These are phyloP conservation scores for Epicoccum nigrum DNA, from an alignment of 2,329 filamentous ascomycete genomes.

Conservation along the genomic window DNA sequence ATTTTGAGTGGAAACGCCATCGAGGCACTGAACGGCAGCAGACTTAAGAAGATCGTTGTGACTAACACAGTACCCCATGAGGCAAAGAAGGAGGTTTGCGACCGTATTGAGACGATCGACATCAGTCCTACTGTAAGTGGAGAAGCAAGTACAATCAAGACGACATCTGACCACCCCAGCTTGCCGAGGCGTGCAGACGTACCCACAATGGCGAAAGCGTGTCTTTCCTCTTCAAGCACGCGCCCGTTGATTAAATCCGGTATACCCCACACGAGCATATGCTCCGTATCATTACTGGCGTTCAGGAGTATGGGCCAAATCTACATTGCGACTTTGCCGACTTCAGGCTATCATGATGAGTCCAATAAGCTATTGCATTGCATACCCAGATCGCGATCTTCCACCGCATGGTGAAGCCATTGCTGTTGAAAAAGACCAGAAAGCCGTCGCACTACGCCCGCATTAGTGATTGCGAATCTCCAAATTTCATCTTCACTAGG, in stretches of 20 bases:
- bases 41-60: slow-evolving; percentile 79
- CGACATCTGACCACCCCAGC: slow-evolving; percentile 41
- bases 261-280: slow-evolving; percentile 14
- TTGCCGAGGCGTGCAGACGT: slow-evolving; percentile 73
- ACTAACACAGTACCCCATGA: slow-evolving; percentile 87
- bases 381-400: slow-evolving; percentile 9
- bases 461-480: slow-evolving; percentile 21
- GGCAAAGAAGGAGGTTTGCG: slow-evolving; percentile 79
- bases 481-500: slow-evolving; percentile 18
- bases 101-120: slow-evolving; percentile 87
- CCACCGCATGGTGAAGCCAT: slow-evolving; percentile 20
- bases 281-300: slow-evolving; percentile 22
- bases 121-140: slow-evolving; percentile 75
- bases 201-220: slow-evolving; percentile 76
- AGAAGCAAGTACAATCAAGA: background rate
- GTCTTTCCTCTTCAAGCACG: slow-evolving; percentile 73
- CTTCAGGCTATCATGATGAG: slow-evolving; percentile 10
- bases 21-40: slow-evolving; percentile 79
- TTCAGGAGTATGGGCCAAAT: slow-evolving; percentile 22
- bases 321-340: slow-evolving; percentile 14
- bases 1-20: slow-evolving; percentile 89
- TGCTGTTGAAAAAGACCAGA: slow-evolving; percentile 15
- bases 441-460: slow-evolving; percentile 20
- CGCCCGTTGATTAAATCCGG: slow-evolving; percentile 55
- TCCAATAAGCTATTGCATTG: slow-evolving; percentile 13